phyloP scores from a whole-genome alignment of 345 rosid species.

The Linum tenue region DNA sequence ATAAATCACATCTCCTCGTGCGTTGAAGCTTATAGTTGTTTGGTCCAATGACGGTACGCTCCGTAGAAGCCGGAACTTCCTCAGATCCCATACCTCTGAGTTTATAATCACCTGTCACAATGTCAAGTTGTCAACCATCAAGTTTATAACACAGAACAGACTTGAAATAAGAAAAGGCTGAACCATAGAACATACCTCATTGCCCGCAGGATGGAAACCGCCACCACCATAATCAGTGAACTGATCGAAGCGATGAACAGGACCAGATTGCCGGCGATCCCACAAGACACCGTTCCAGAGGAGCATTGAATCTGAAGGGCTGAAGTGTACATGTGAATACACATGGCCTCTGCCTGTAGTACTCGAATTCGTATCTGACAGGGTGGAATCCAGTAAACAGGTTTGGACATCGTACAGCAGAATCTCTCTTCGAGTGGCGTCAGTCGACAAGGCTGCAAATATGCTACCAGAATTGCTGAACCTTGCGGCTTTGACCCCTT shows the following conservation, averaged over 20 bases:
- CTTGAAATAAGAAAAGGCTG: background rate
- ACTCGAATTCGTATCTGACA: constrained; percentile 49
- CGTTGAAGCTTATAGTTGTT: constrained; percentile 80
- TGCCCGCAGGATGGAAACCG: constrained; percentile 96
- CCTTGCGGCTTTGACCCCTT: constrained; percentile 79
- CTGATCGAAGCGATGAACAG: constrained; percentile 71
- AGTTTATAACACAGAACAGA: background rate
- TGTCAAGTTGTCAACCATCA: background rate
- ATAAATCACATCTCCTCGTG: constrained; percentile 84
- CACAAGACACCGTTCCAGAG: constrained; percentile 92
- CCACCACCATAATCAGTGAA: constrained; percentile 95
- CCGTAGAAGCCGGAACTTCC: constrained; percentile 70
- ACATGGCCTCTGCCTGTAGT: constrained; percentile 59
- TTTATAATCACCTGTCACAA: constrained; percentile 68
- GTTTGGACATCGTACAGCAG: constrained; percentile 79
- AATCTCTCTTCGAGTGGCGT: constrained; percentile 57
- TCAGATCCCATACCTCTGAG: constrained; percentile 97
- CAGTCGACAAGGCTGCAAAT: constrained; percentile 64
- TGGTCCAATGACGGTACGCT: constrained; percentile 92
- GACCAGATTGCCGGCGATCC: constrained; percentile 59
- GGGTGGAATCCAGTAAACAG: constrained; percentile 36
- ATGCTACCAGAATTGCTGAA: constrained; percentile 71
- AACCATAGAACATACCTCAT: constrained; percentile 54
- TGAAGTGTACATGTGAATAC: constrained; percentile 78
- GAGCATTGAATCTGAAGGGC: constrained; percentile 71